Conservation (phyloP, 2,329 filamentous ascomycete species). For the Colletotrichum sansevieriae region DNA sequence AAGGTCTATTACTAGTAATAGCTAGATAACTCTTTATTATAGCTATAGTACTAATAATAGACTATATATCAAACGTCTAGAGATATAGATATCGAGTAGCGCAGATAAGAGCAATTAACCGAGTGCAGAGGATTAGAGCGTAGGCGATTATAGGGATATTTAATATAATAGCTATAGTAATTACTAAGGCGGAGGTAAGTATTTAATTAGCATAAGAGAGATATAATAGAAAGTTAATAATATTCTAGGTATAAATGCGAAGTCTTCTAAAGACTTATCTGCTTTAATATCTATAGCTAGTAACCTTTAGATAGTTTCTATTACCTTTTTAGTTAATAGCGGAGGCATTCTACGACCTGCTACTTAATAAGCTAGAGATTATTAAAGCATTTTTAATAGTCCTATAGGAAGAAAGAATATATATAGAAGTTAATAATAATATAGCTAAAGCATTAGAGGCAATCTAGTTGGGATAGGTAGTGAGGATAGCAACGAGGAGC, state of each 20-base stretch:
- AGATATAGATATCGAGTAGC: background rate
- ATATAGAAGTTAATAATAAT: no score
- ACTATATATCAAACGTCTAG: conserved; percentile 6
- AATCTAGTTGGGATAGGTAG: background rate
- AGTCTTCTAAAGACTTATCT: background rate
- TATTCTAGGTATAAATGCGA: background rate
- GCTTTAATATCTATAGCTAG: background rate
- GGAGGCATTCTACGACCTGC: background rate
- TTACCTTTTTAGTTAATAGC: conserved; percentile 13
- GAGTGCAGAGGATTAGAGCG: background rate
- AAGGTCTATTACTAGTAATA: conserved; percentile 24
- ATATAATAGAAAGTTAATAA: background rate
- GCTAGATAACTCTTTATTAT: conserved; percentile 26
- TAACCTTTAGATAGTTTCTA: background rate
- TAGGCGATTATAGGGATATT: conserved; percentile 23
- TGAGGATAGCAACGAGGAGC: background rate
- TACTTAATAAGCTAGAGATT: background rate
- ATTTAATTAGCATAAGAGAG: conserved; percentile 14
- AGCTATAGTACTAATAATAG: background rate
- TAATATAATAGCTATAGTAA: background rate
- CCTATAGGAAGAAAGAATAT: no score
- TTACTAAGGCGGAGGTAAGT: conserved; percentile 25
- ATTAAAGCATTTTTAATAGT: background rate
- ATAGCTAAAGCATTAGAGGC: background rate
- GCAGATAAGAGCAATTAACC: conserved; percentile 15